Base-by-base conservation (phyloP, 805 yeast genomes). In the Pichia gijzeniarum region DNA sequence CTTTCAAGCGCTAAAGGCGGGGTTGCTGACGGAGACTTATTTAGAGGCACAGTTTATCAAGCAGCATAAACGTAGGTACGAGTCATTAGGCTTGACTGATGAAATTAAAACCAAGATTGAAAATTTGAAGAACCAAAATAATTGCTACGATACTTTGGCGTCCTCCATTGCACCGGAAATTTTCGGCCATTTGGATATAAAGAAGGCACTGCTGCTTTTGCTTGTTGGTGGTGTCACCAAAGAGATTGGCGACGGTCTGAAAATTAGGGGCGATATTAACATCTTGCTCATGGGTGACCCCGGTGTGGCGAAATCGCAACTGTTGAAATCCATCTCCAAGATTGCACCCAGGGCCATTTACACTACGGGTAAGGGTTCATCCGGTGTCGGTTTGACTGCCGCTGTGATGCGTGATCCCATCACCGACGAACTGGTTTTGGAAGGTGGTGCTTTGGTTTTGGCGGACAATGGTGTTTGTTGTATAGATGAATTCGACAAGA, bases 381-480 rank as follows among this genome's bases (percentile, higher is more conserved):
- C 99, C 0, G 99, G 99, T 47, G 99, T 93, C 38, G 99, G 99
- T 69, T 72, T 93, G 57, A 93, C 99, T 4, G 99, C 99, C 2
- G 99, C 99, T 0, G 99, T 93, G 31, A 89, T 93, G 95, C 79
- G 93, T 59, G 99, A 93, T 64, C 97, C 98, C 2, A 91, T 90
- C n/a, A 93, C 99, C 1, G 99, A 93, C 65, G 99, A 93, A 67
- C 86, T 91, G 95, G 87, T 93, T 14, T 73, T 93, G 42, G 99
- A 93, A 74, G 99, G 98, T 48, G 99, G 99, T 67, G 98, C 99
- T 1, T 72, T 93, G 47, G 98, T 93, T 6, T 69, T 93, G 46
- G 96, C 99, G 0, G 99, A 93, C 68, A 89, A 91, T 61, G 99
- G 99, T 63, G 84, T 93, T 51, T 93, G 98, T 70, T 93, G 99